Conservation (phyloP, 345 rosid genomes). For the Populus nigra region DNA sequence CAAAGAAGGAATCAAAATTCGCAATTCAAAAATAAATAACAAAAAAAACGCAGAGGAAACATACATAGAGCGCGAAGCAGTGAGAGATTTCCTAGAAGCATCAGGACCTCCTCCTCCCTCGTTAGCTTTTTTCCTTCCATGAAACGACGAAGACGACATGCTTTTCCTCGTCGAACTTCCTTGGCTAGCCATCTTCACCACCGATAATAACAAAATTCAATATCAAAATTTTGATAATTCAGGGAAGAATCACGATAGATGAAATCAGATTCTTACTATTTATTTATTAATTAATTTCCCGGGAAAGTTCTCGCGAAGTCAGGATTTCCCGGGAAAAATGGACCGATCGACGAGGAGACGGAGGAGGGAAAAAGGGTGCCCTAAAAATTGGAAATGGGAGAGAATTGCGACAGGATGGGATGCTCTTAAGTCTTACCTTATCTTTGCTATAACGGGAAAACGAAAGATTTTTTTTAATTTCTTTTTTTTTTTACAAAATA, state of each 20-base stretch:
- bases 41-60: not conserved
- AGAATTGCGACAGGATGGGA: not conserved
- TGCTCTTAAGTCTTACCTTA: not conserved
- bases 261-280: not conserved
- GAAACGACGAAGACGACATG: conserved; percentile 36
- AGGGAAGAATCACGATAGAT: not conserved
- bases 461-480: not conserved
- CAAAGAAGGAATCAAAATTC: not conserved
- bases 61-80: conserved; percentile 66
- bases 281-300: not conserved
- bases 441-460: not conserved
- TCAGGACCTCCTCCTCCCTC: conserved; percentile 51
- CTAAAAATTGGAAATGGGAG: not conserved
- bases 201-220: not conserved
- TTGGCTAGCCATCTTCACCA: conserved; percentile 64
- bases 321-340: conserved; percentile 36
- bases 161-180: conserved; percentile 69
- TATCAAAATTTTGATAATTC: not conserved
- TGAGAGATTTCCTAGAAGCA: conserved; percentile 51
- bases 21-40: not conserved
- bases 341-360: conserved; percentile 35
- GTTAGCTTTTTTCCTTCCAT: conserved; percentile 51
- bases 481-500: too few relatives aligned
- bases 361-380: not conserved
- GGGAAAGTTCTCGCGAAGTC: conserved; percentile 10